Evolutionary conservation across 2,329 filamentous ascomycete species (phyloP).

Genomic region (Tolypocladium guangdongense): DNA sequence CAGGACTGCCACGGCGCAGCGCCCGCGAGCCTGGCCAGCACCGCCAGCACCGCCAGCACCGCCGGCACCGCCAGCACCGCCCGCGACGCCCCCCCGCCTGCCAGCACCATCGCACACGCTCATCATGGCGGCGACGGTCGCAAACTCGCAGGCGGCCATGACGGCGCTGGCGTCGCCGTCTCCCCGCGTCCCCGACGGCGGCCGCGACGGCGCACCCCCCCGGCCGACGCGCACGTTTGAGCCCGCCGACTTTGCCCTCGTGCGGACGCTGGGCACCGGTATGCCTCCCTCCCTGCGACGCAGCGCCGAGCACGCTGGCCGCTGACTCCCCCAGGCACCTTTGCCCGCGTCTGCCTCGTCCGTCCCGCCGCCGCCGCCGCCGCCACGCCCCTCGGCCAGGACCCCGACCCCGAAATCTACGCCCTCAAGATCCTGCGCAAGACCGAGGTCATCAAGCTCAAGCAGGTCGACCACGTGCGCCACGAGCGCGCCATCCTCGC

Average conservation of each 20-base stretch:
- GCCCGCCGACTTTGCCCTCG: constrained; percentile 52
- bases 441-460: constrained; percentile 64
- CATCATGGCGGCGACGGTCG: constrained; percentile 20
- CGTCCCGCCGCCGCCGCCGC: constrained; percentile 48
- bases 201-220: constrained; percentile 7
- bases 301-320: no score
- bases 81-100: no score
- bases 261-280: constrained; percentile 71
- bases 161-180: constrained; percentile 6
- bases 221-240: constrained; percentile 19
- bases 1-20: neutral
- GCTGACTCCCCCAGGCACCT: constrained; percentile 42
- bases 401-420: constrained; percentile 45
- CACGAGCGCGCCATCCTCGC: constrained; percentile 72
- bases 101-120: no score
- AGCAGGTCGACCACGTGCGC: constrained; percentile 78
- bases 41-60: no score
- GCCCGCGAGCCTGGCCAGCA: neutral
- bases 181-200: constrained; percentile 1
- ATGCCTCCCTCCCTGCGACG: neutral
- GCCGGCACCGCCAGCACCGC: no score
- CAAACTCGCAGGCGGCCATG: constrained; percentile 16
- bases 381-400: constrained; percentile 21
- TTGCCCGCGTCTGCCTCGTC: constrained; percentile 73
- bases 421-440: constrained; percentile 72